phyloP scores from a whole-genome alignment of 345 rosid genomes.

The Garcia nutans region DNA sequence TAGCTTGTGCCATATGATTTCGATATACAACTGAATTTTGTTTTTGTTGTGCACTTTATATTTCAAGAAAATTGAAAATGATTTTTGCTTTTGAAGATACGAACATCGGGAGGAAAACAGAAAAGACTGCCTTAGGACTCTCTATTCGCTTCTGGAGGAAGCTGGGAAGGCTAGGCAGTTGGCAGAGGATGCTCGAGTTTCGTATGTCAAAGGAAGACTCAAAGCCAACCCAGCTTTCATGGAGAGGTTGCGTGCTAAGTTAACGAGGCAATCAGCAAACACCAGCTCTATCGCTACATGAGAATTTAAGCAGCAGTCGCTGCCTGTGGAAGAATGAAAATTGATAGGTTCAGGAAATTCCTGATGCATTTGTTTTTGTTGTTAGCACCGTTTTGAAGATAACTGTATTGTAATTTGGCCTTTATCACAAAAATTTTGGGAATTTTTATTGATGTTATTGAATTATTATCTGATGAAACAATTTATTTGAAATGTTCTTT shows the following conservation, averaged over 20 bases:
- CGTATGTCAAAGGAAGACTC: conserved; percentile 76
- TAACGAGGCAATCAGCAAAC: conserved; percentile 38
- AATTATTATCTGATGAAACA: too few species aligned
- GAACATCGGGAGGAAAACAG: conserved; percentile 96
- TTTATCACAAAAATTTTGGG: too few species aligned
- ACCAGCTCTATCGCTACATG: conserved; percentile 29
- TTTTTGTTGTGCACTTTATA: background rate
- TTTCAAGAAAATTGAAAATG: background rate
- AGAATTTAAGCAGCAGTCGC: background rate
- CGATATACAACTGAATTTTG: background rate
- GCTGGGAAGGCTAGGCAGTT: conserved; percentile 77
- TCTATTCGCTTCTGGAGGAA: conserved; percentile 76
- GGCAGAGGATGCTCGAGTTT: conserved; percentile 65
- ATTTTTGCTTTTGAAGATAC: conserved; percentile 49
- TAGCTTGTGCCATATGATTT: background rate
- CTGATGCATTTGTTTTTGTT: background rate
- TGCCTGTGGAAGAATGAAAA: background rate
- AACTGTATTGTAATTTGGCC: background rate
- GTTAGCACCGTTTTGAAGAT: background rate
- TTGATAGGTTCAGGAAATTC: background rate
- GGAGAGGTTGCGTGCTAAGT: conserved; percentile 76
- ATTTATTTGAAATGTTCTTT: too few species aligned
- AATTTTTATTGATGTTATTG: too few species aligned
- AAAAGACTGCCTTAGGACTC: conserved; percentile 87
- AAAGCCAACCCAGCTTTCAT: conserved; percentile 79